Base-by-base conservation (phyloP, 805 yeast genomes). In the Wickerhamiella cacticola region DNA sequence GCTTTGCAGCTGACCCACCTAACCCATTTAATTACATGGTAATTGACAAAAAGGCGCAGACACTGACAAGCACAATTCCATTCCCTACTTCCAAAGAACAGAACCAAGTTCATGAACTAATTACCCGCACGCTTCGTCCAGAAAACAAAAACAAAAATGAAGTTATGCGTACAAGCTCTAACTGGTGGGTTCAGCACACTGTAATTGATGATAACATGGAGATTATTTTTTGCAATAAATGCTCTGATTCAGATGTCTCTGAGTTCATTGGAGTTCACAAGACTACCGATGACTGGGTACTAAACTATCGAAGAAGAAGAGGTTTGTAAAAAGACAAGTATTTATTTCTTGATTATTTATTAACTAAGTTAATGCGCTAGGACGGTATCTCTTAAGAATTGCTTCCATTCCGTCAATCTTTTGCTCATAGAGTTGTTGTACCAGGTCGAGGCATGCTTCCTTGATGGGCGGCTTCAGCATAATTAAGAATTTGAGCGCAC, bases 391-490 rank as follows among this genome's bases (percentile, higher is more conserved):
- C 31, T n/a, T 23, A 7, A 39, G 15, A 19, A 39, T 39, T 3
- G 31, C 42, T 10, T 51, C 49, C 15, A 55, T 33, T 10, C 60
- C 57, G 23, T 49, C 50, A 2, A 56, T 52, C 10, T 56, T 57
- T 46, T 53, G 57, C 23, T 55, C 45, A 16, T 59, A 58, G n/a
- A 67, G 50, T 15, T 59, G 58, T 44, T 60, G 59, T 7, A 63
- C 52, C 13, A 67, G 51, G 43, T 68, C 68, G 10, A 67, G 49
- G 46, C 69, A 70, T 50, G 23, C 56, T 31, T 61, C 68, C 51
- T 79, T 75, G 24, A 76, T 85, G 0, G 97, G 96, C 0, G 96
- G 95, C 57, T 95, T 74, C 63, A 84, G 83, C 89, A 86, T 82
- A 48, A 88, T 76, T 52, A 92, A 65, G 58, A 81, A 67, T 50